A percentile compares a stretch with the other conserved stretches of the same genome.
Conservation (phyloP, 805 yeast species). For the Candida andamanensis region DNA sequence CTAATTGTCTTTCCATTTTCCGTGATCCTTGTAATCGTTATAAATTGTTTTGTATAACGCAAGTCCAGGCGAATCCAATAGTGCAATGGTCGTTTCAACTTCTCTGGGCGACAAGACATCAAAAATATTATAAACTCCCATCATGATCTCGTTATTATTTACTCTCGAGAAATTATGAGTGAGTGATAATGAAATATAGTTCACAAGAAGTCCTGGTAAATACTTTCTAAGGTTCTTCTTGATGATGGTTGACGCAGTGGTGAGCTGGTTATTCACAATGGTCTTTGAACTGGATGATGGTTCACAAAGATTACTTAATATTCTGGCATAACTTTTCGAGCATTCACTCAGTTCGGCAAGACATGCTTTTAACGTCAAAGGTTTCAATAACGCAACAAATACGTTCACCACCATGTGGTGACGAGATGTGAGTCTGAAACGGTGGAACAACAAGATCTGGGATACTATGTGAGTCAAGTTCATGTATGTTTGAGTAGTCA, state of each 20-base stretch:
- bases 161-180: conserved; percentile 41
- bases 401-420: conserved; percentile 58
- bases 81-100: conserved; percentile 53
- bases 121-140: conserved; percentile 59
- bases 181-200: conserved; percentile 54
- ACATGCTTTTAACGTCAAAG: conserved; percentile 20
- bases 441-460: conserved; percentile 57
- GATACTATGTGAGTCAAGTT: conserved; percentile 49
- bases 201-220: conserved; percentile 52
- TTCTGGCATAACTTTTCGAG: conserved; percentile 50
- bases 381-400: conserved; percentile 47
- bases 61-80: conserved; percentile 66
- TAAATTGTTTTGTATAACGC: conserved; percentile 62
- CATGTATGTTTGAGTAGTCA: conserved; percentile 28
- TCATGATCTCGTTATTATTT: conserved; percentile 45
- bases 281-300: conserved; percentile 43
- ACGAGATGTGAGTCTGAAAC: conserved; percentile 66
- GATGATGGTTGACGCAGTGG: conserved; percentile 47
- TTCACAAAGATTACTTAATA: conserved; percentile 67
- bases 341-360: conserved; percentile 15
- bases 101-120: conserved; percentile 68
- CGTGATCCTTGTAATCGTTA: conserved; percentile 66
- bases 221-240: conserved; percentile 62
- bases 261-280: conserved; percentile 15
- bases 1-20: conserved; percentile 75